Percentiles rank a stretch among this genome's conserved stretches.
Conservation (phyloP, 306 rosid species). For the Trifolium dubium region DNA sequence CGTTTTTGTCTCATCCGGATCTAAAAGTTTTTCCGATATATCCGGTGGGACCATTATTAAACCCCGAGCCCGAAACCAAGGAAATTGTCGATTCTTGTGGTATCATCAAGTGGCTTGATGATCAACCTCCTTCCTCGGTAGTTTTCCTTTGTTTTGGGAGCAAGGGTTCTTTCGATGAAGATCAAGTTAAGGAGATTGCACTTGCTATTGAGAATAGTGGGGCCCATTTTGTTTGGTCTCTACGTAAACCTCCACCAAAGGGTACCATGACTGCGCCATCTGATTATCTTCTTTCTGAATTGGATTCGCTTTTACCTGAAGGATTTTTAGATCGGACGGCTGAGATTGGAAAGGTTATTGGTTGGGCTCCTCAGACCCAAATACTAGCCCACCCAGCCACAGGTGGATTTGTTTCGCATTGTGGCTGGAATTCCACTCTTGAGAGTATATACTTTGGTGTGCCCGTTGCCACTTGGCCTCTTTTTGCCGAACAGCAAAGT, state of each 20-base stretch:
- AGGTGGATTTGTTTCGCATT: slow-evolving; percentile 57
- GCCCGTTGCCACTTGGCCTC: slow-evolving; percentile 59
- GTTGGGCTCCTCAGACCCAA: slow-evolving; percentile 61
- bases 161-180: slow-evolving; percentile 20
- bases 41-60: slow-evolving; percentile 60
- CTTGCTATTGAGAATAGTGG: slow-evolving; percentile 37
- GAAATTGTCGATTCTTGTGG: neutral
- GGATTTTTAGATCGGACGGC: slow-evolving; percentile 59
- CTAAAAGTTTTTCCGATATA: slow-evolving; percentile 31
- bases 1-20: neutral
- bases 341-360: slow-evolving; percentile 44
- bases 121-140: slow-evolving; percentile 62
- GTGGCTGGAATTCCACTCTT: slow-evolving; percentile 63
- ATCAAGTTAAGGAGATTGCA: slow-evolving; percentile 44
- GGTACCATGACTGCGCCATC: neutral
- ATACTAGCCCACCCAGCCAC: slow-evolving; percentile 51
- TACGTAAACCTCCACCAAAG: slow-evolving; percentile 43
- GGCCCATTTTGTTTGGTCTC: slow-evolving; percentile 40
- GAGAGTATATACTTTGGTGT: slow-evolving; percentile 45
- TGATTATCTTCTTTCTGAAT: neutral
- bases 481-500: slow-evolving; percentile 50
- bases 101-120: slow-evolving; percentile 64
- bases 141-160: slow-evolving; percentile 58
- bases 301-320: slow-evolving; percentile 25
- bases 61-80: neutral